Conservation (phyloP, 306 rosid genomes). For the Hippophae tibetana region DNA sequence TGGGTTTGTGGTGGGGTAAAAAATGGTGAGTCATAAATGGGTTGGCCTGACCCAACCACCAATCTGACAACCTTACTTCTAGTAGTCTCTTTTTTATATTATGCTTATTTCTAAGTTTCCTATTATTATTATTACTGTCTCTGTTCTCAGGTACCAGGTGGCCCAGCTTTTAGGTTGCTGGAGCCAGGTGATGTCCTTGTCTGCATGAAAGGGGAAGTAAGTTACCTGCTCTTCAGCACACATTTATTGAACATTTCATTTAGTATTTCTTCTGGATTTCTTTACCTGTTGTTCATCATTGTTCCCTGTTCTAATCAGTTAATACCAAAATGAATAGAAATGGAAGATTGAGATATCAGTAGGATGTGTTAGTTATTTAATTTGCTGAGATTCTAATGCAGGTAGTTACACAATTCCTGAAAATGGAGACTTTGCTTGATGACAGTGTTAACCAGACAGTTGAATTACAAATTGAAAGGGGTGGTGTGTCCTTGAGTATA, state of each 20-base stretch:
- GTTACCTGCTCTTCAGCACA: slow-evolving; percentile 20
- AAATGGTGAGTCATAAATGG: too few relatives aligned
- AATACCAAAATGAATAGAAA: too few relatives aligned
- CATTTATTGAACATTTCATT: too few relatives aligned
- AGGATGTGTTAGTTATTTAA: slow-evolving; percentile 3
- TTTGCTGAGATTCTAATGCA: slow-evolving; percentile 27
- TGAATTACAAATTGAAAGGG: slow-evolving; percentile 82
- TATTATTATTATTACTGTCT: slow-evolving; percentile 14
- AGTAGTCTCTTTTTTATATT: neutral
- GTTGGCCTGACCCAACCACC: too few relatives aligned
- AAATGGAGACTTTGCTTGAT: slow-evolving; percentile 82
- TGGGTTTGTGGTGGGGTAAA: too few relatives aligned
- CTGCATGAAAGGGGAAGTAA: slow-evolving; percentile 85
- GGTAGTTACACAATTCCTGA: slow-evolving; percentile 88
- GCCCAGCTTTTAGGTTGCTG: slow-evolving; percentile 72
- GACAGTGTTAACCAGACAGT: slow-evolving; percentile 67
- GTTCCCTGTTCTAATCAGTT: too few relatives aligned
- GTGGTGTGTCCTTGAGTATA: slow-evolving; percentile 49
- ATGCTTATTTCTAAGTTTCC: slow-evolving; percentile 12
- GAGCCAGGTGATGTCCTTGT: slow-evolving; percentile 97
- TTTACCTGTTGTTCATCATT: too few relatives aligned
- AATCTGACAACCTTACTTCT: too few relatives aligned
- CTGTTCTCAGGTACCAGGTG: slow-evolving; percentile 84
- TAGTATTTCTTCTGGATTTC: too few relatives aligned
- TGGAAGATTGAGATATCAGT: too few relatives aligned